Evolutionary conservation across 2,329 filamentous ascomycete species (phyloP).

Genomic region (Atkinsonella texensis): DNA sequence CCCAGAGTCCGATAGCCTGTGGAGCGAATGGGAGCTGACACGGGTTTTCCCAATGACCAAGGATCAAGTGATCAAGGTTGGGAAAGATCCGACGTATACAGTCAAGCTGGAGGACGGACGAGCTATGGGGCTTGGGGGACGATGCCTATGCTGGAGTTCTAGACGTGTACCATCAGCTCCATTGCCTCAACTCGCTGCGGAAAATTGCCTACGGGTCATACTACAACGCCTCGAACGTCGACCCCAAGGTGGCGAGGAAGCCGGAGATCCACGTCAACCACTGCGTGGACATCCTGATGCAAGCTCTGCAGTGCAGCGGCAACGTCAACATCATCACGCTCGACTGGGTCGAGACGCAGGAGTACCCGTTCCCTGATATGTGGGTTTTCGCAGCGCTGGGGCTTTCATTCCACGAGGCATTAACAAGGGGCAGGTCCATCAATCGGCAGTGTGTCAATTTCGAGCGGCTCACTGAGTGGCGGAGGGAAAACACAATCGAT

Average conservation of each 20-base stretch:
- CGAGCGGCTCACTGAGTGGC: conserved; percentile 13
- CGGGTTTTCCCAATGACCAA: conserved; percentile 16
- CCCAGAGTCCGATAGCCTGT: conserved; percentile 15
- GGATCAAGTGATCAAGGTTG: conserved; percentile 16
- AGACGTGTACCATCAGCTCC: conserved; percentile 14
- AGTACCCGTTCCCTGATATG: conserved; percentile 4
- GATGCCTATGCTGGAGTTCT: conserved; percentile 20
- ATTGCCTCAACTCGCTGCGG: conserved; percentile 21
- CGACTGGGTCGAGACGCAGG: conserved; percentile 17
- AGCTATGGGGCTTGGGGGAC: conserved; percentile 19
- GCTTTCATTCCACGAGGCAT: too few species aligned
- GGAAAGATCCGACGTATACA: conserved; percentile 17
- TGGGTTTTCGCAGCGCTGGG: not conserved
- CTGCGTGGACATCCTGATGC: conserved; percentile 22
- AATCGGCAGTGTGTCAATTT: conserved; percentile 24
- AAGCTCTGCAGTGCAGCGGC: conserved; percentile 21
- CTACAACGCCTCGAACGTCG: conserved; percentile 11
- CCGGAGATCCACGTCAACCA: conserved; percentile 21
- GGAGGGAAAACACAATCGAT: conserved; percentile 11
- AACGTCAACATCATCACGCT: conserved; percentile 23
- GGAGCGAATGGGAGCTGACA: conserved; percentile 18
- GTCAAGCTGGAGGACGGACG: conserved; percentile 16
- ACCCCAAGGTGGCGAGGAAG: conserved; percentile 7
- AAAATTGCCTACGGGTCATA: conserved; percentile 15
- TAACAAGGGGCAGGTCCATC: conserved; percentile 14